These are phyloP conservation scores for Carex myosuroides DNA, from an alignment of 176 grass and related monocot genomes.

Conservation along the genomic window DNA sequence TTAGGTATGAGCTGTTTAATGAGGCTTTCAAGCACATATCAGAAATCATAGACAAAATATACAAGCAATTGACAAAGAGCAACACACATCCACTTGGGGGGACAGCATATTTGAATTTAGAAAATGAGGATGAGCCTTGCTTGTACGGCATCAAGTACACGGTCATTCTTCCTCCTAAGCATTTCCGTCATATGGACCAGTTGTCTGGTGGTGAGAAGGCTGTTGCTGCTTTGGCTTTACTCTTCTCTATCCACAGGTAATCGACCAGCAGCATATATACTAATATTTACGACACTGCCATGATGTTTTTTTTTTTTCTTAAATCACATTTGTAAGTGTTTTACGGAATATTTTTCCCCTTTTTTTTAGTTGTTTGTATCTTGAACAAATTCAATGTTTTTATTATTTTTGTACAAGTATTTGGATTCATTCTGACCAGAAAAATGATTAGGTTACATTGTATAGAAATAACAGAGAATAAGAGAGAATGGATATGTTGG, in stretches of 20 bases:
- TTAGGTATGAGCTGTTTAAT: slow-evolving; percentile 88
- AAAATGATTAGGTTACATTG: background rate
- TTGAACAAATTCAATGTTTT: background rate
- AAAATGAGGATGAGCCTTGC: slow-evolving; percentile 98
- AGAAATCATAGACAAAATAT: slow-evolving; percentile 94
- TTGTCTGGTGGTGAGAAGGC: slow-evolving; percentile 98
- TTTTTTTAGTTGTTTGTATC: background rate
- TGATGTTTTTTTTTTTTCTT: background rate
- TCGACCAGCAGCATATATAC: slow-evolving; percentile 32
- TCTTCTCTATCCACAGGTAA: slow-evolving; percentile 99
- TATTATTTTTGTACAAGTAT: background rate
- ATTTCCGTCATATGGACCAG: slow-evolving; percentile 97
- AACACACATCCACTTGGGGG: slow-evolving; percentile 93
- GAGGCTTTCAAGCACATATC: slow-evolving; percentile 98
- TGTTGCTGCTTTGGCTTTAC: slow-evolving; percentile 88
- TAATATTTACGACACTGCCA: background rate
- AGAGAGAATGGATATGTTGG: background rate
- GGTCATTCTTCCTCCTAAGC: slow-evolving; percentile 91
- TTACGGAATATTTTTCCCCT: background rate
- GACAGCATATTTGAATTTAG: slow-evolving; percentile 91
- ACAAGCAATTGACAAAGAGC: slow-evolving; percentile 96
- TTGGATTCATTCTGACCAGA: background rate
- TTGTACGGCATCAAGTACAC: slow-evolving; percentile 96
- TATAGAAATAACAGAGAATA: background rate
- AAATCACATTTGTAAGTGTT: background rate